A percentile compares a stretch with the other conserved stretches of the same genome.
phyloP scores from a whole-genome alignment of 176 grass and related monocot genomes.

The Rhynchospora tenuis region DNA sequence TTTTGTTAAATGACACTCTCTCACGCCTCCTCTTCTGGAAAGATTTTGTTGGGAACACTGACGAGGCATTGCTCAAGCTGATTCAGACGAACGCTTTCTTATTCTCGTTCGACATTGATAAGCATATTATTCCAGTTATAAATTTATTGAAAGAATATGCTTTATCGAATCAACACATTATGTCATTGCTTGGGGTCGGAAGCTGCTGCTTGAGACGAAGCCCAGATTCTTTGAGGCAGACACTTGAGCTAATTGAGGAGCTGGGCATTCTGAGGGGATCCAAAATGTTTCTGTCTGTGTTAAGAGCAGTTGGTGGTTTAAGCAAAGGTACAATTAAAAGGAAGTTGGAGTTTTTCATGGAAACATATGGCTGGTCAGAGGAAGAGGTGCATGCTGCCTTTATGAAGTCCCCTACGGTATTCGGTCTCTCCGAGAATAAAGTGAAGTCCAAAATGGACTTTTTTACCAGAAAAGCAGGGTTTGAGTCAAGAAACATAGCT shows the following conservation, averaged over 20 bases:
- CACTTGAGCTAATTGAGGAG: neutral
- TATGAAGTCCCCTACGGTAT: neutral
- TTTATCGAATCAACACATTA: neutral
- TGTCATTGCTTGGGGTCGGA: neutral
- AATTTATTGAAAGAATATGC: neutral
- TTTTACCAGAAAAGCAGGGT: no score
- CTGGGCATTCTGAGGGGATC: neutral
- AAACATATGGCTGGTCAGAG: neutral
- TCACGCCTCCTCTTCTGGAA: slow-evolving; percentile 16
- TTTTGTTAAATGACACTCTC: neutral
- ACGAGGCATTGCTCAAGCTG: neutral
- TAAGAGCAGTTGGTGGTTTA: neutral
- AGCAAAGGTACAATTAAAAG: neutral
- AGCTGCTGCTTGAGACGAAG: neutral
- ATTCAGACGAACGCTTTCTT: neutral
- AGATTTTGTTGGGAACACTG: slow-evolving; percentile 6
- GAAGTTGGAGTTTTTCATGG: neutral
- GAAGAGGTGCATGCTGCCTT: neutral
- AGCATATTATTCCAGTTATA: neutral
- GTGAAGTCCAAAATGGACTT: neutral
- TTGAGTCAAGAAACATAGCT: no score
- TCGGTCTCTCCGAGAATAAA: neutral
- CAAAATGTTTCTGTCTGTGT: neutral
- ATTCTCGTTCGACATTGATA: neutral
- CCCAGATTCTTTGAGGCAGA: neutral